Evolutionary conservation across 768 basidiomycete genomes (phyloP).

Genomic region (Calvatia gigantea): DNA sequence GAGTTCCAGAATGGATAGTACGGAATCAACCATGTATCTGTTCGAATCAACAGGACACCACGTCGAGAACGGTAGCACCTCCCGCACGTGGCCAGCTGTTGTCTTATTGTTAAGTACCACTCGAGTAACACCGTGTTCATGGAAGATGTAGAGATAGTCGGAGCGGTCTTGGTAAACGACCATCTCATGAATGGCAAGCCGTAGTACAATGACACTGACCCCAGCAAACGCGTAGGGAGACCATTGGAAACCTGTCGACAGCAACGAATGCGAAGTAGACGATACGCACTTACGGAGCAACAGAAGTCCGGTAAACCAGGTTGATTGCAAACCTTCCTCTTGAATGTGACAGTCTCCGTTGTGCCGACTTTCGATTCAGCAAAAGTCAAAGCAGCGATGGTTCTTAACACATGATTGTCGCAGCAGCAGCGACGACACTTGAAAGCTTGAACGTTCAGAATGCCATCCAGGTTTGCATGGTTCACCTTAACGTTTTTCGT

Average conservation of each 20-base stretch:
- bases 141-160: no score
- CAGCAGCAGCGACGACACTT: slow-evolving; percentile 62
- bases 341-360: slow-evolving; percentile 85
- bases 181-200: no score
- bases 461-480: slow-evolving; percentile 69
- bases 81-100: no score
- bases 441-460: slow-evolving; percentile 80
- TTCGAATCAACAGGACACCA: no score
- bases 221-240: slow-evolving; percentile 70
- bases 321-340: slow-evolving; percentile 76
- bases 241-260: slow-evolving; percentile 40
- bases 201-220: no score
- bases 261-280: neutral
- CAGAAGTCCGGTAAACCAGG: slow-evolving; percentile 68
- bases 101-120: no score
- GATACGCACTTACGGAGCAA: slow-evolving; percentile 49
- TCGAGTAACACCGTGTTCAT: no score
- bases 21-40: no score
- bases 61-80: no score
- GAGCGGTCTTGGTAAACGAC: no score
- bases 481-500: slow-evolving; percentile 89
- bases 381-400: slow-evolving; percentile 74
- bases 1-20: no score
- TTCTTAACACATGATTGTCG: slow-evolving; percentile 52
- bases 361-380: slow-evolving; percentile 70